phyloP scores from a whole-genome alignment of 495 filamentous ascomycete species.

The Tuber umbilicatum region DNA sequence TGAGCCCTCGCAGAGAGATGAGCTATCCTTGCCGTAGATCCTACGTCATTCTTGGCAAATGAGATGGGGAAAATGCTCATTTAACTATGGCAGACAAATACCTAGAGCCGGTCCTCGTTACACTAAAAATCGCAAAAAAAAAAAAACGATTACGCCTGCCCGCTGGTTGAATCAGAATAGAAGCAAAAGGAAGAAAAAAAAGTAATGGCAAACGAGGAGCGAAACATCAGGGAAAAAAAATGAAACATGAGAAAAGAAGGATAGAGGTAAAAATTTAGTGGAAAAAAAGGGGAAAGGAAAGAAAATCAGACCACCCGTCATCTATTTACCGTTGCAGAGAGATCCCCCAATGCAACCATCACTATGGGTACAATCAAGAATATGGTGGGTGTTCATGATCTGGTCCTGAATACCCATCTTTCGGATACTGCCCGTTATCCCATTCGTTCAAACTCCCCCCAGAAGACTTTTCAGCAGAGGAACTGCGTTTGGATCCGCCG shows the following conservation, averaged over 20 bases:
- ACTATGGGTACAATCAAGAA: constrained; percentile 23
- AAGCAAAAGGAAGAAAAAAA: neutral
- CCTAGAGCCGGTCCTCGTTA: neutral
- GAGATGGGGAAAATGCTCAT: neutral
- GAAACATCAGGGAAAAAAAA: neutral
- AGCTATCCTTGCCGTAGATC: constrained; percentile 38
- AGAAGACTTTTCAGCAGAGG: constrained; percentile 34
- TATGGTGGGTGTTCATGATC: constrained; percentile 27
- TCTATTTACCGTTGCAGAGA: constrained; percentile 37
- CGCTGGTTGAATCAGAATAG: constrained; percentile 3
- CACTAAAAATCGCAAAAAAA: neutral
- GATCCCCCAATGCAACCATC: constrained; percentile 22
- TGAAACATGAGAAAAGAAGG: neutral
- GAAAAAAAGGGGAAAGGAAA: constrained; percentile 22
- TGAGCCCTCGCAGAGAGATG: neutral
- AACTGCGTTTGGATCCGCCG: constrained; percentile 24
- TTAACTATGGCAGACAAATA: neutral
- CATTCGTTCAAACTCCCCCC: constrained; percentile 24
- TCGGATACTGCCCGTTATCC: constrained; percentile 24
- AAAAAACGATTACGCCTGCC: constrained; percentile 1
- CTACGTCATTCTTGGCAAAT: constrained; percentile 37
- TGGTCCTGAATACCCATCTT: constrained; percentile 29
- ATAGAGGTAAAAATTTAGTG: neutral
- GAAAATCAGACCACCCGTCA: constrained; percentile 32
- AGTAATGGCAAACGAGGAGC: neutral